Base-by-base conservation (phyloP, 148 eudicot genomes). In the Rhododendron henanense region DNA sequence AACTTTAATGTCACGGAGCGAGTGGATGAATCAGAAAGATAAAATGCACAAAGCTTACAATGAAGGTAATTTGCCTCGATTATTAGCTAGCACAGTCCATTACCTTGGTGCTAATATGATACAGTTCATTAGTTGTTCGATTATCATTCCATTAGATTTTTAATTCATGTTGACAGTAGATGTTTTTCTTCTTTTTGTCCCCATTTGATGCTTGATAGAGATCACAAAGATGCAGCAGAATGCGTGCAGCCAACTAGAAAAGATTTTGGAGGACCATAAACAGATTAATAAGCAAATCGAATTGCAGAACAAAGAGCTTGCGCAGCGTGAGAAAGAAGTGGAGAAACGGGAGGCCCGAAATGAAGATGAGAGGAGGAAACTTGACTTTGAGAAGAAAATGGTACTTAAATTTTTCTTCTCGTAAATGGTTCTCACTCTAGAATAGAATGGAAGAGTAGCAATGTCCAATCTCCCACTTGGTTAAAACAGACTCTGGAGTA, bases 331-430 rank as follows among this genome's bases (percentile, higher is more conserved):
- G 86, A 83, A 83, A 61, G 90, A 91, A 83, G 51, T 94, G 90
- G 83, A 90, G 81, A 84, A 85, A 57, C 90, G 94, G 48, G 94
- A 94, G 87, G 90, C 90, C 61, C 85, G 79, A 65, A 92, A 92
- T 80, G 93, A 94, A 13, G 80, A 78, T 25, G 93, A 93, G 85
- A 86, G 84, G 55, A 81, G 81, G 74, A 88, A 88, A 89, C 93
- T 95, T 19, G 61, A 79, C n/a, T 87, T 31, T 51, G 93, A 85
- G 51, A 84, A 50, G 80, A 21, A 84, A 48, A 73, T 73, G 85
- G 85, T 84, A 84, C 0, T 47, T 37, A 10, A 6, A 5, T 23
- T 33, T 39, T 19, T 35, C 11, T 39, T 41, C 85, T 44, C 45
- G 77, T 41, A n/a, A 83, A 39, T 59, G 31, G 41, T 59, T 82